These are phyloP conservation scores for Malassezia dermatis DNA, from an alignment of 1,284 basidiomycete genomes.

Conservation along the genomic window DNA sequence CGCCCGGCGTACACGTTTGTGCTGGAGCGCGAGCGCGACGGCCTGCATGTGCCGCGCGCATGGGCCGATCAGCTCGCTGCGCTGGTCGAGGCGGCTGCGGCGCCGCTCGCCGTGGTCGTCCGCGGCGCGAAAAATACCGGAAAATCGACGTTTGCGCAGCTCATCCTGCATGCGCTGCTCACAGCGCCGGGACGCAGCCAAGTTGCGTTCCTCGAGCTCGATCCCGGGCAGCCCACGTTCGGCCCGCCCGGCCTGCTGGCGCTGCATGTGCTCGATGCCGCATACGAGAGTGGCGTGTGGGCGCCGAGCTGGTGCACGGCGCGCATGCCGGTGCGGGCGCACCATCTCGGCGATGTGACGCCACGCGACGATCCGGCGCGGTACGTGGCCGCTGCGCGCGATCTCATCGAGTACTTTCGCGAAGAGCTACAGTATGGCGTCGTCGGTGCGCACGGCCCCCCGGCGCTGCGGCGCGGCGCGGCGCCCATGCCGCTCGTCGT, in stretches of 20 bases:
- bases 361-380: constrained; percentile 68
- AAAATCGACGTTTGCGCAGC: constrained; percentile 75
- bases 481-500: constrained; percentile 62
- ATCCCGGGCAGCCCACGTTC: constrained; percentile 88
- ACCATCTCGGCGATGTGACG: constrained; percentile 70
- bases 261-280: constrained; percentile 57
- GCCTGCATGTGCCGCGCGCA: background rate
- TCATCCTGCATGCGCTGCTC: constrained; percentile 63
- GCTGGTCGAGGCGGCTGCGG: background rate
- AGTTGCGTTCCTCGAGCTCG: constrained; percentile 83
- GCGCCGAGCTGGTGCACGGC: constrained; percentile 49
- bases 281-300: constrained; percentile 1
- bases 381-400: constrained; percentile 63
- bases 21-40: background rate
- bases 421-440: constrained; percentile 13
- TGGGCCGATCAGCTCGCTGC: background rate
- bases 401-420: constrained; percentile 58
- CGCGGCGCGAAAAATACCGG: constrained; percentile 77
- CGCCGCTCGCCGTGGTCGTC: constrained; percentile 53
- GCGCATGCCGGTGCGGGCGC: constrained; percentile 60
- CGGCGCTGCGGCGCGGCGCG: background rate
- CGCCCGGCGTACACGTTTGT: background rate
- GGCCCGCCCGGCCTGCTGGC: constrained; percentile 75
- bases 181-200: constrained; percentile 50
- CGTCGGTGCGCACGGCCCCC: background rate